Conservation (phyloP, 2,329 filamentous ascomycete genomes). For the Coccinonectria pachysandricola region DNA sequence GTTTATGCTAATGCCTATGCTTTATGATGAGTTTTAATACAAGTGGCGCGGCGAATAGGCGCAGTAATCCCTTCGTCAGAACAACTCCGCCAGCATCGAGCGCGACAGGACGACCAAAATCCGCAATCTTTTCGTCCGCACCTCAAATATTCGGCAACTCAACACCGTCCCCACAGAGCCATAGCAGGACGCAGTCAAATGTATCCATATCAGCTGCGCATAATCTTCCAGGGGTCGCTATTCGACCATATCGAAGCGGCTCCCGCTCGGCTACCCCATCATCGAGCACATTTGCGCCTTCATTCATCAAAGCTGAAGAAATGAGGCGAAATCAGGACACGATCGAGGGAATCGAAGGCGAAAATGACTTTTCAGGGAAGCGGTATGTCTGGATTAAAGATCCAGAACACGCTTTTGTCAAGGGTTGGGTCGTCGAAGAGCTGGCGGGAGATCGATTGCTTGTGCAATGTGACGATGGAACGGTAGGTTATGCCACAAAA, state of each 20-base stretch:
- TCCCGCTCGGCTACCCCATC: constrained; percentile 55
- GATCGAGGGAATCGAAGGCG: constrained; percentile 75
- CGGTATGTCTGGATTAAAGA: constrained; percentile 97
- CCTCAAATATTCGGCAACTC: constrained; percentile 30
- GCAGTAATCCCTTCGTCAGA: constrained; percentile 71
- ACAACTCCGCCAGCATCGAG: constrained; percentile 53
- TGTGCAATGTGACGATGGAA: constrained; percentile 90
- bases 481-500: too few species aligned
- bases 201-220: constrained; percentile 32
- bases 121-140: constrained; percentile 59
- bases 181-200: constrained; percentile 61
- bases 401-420: constrained; percentile 75
- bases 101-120: constrained; percentile 56
- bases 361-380: constrained; percentile 98
- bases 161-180: constrained; percentile 46
- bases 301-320: constrained; percentile 88
- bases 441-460: constrained; percentile 56
- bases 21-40: constrained; percentile 29
- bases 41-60: constrained; percentile 49
- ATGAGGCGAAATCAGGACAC: constrained; percentile 46
- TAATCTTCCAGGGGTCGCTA: constrained; percentile 4
- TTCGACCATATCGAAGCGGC: constrained; percentile 36
- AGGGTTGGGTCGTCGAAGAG: constrained; percentile 86
- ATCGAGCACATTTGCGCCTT: constrained; percentile 84
- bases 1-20: constrained; percentile 16